phyloP scores from a whole-genome alignment of 176 grass and related monocot species.

The Poa pratensis region DNA sequence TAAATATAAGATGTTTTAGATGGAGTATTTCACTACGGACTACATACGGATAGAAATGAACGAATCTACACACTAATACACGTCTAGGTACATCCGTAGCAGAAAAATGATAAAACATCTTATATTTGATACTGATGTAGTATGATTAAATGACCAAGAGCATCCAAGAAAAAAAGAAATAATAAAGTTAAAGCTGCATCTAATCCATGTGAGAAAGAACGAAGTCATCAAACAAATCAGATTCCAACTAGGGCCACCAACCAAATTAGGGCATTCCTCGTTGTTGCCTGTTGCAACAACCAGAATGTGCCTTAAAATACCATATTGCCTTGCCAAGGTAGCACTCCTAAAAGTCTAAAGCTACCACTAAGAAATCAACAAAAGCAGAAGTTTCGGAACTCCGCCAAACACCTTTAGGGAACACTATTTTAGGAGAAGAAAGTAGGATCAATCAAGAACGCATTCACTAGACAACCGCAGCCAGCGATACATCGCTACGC shows the following conservation, averaged over 20 bases:
- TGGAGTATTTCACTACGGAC: too few relatives aligned
- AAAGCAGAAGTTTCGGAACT: slow-evolving; percentile 6
- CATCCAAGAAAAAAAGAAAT: neutral
- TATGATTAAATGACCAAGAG: neutral
- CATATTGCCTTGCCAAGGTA: neutral
- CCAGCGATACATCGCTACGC: neutral
- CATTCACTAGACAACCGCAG: neutral
- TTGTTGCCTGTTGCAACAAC: neutral
- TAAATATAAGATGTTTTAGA: too few relatives aligned
- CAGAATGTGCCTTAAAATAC: slow-evolving; percentile 17
- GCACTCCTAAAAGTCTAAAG: slow-evolving; percentile 30
- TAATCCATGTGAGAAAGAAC: neutral
- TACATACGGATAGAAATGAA: too few relatives aligned
- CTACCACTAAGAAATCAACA: slow-evolving; percentile 1
- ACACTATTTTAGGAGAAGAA: slow-evolving; percentile 15
- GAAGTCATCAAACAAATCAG: neutral
- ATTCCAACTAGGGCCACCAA: neutral
- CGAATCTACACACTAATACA: too few relatives aligned
- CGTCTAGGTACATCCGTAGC: too few relatives aligned
- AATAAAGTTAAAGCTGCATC: neutral
- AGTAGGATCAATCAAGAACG: slow-evolving; percentile 24
- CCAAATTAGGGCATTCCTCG: neutral
- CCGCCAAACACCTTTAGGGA: neutral
- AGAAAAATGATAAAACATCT: too few relatives aligned
- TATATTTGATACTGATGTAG: too few relatives aligned